Conservation (phyloP, 2,329 filamentous ascomycete species). For the Paecilomyces sp. region DNA sequence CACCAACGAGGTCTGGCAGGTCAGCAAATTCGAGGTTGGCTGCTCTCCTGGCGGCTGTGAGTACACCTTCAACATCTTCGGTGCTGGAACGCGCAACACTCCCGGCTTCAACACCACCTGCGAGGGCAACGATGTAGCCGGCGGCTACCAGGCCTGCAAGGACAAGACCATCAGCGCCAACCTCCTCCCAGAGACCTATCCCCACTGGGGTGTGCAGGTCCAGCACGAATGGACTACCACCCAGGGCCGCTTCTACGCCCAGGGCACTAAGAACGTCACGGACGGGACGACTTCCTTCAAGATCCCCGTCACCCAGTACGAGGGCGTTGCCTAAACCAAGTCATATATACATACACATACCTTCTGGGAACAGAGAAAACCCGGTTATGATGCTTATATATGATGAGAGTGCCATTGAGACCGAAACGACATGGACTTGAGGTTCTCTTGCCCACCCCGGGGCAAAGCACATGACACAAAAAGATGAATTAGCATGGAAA, state of each 20-base stretch:
- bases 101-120: constrained; percentile 30
- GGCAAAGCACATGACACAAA: not conserved
- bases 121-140: constrained; percentile 16
- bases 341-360: not conserved
- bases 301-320: constrained; percentile 1
- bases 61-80: constrained; percentile 25
- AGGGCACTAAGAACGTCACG: constrained; percentile 4
- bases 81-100: constrained; percentile 16
- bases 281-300: not conserved
- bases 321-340: not conserved
- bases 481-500: not conserved
- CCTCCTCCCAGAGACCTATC: constrained; percentile 3
- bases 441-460: not conserved
- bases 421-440: not conserved
- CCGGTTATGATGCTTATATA: not conserved
- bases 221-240: constrained; percentile 3
- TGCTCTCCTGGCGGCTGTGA: constrained; percentile 26
- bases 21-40: constrained; percentile 21
- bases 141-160: constrained; percentile 16
- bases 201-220: constrained; percentile 6
- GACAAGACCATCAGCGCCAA: constrained; percentile 9
- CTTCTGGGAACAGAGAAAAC: not conserved
- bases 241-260: constrained; percentile 1
- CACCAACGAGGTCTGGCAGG: constrained; percentile 15
- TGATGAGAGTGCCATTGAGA: not conserved